Evolutionary conservation across 768 basidiomycete genomes (phyloP).

Genomic region (Boletus patriciae): DNA sequence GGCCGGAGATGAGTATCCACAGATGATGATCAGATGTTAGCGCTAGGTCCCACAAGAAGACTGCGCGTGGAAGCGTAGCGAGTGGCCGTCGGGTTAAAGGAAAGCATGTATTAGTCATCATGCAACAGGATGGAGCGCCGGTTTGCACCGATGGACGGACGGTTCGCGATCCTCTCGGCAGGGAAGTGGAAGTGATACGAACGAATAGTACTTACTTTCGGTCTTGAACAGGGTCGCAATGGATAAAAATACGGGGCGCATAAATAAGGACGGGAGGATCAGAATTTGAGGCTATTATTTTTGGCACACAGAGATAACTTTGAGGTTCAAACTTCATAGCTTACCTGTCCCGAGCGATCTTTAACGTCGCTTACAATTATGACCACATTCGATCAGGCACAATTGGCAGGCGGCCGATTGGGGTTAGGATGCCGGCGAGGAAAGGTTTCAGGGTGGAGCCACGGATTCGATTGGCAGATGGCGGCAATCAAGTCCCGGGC

Average conservation of each 20-base stretch:
- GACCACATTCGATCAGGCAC: slow-evolving; percentile 32
- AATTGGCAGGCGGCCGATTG: slow-evolving; percentile 1
- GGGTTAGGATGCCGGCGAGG: slow-evolving; percentile 16
- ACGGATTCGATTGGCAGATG: neutral
- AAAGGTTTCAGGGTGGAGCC: slow-evolving; percentile 3
- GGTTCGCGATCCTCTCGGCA: neutral
- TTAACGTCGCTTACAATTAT: slow-evolving; percentile 27
- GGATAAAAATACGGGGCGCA: slow-evolving; percentile 25
- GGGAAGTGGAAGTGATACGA: neutral
- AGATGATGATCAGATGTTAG: slow-evolving; percentile 3
- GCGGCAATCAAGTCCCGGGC: neutral
- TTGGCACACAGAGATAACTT: slow-evolving; percentile 29
- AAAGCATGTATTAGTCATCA: slow-evolving; percentile 23
- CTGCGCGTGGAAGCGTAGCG: slow-evolving; percentile 23
- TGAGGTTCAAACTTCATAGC: slow-evolving; percentile 14
- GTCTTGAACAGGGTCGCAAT: neutral
- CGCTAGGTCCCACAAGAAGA: slow-evolving; percentile 3
- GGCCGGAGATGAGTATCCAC: slow-evolving; percentile 14
- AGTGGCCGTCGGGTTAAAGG: slow-evolving; percentile 25
- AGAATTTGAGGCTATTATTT: slow-evolving; percentile 32
- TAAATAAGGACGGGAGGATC: slow-evolving; percentile 23
- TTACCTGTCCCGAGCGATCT: slow-evolving; percentile 11
- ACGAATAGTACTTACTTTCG: neutral
- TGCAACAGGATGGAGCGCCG: slow-evolving; percentile 11
- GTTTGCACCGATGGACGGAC: neutral